phyloP scores from a whole-genome alignment of 129 eudicot genomes.

The Ambrosia artemisiifolia region DNA sequence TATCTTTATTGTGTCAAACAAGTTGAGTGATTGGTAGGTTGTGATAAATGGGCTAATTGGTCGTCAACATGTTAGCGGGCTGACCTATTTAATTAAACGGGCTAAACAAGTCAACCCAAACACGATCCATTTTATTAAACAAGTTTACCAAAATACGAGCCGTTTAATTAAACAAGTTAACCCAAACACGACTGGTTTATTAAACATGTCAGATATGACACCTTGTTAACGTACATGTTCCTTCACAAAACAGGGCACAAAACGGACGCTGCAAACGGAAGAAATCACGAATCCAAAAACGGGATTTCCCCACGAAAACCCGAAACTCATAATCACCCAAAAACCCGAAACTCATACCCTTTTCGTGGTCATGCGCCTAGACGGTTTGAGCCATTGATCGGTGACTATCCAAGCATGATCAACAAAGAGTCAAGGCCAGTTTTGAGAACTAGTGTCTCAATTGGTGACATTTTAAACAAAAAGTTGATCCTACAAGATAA shows the following conservation, averaged over 20 bases:
- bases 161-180: no score
- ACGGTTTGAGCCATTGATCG: conserved; percentile 23
- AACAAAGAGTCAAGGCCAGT: conserved; percentile 37
- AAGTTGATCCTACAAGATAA: conserved; percentile 62
- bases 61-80: no score
- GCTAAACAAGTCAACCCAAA: no score
- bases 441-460: conserved; percentile 55
- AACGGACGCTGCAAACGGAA: conserved; percentile 15
- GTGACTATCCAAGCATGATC: conserved; percentile 24
- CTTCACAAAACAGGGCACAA: conserved; percentile 17
- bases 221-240: background rate
- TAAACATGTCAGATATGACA: background rate
- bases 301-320: conserved; percentile 15
- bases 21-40: no score
- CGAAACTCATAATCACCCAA: conserved; percentile 12
- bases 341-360: conserved; percentile 34
- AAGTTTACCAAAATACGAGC: no score
- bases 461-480: conserved; percentile 56
- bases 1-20: no score
- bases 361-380: conserved; percentile 26
- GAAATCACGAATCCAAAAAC: conserved; percentile 19
- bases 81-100: no score
- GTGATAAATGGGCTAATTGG: no score
- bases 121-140: no score
- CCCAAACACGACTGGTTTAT: no score